Conservation (phyloP, 2,329 filamentous ascomycete genomes). For the Pseudogymnoascus sp. region DNA sequence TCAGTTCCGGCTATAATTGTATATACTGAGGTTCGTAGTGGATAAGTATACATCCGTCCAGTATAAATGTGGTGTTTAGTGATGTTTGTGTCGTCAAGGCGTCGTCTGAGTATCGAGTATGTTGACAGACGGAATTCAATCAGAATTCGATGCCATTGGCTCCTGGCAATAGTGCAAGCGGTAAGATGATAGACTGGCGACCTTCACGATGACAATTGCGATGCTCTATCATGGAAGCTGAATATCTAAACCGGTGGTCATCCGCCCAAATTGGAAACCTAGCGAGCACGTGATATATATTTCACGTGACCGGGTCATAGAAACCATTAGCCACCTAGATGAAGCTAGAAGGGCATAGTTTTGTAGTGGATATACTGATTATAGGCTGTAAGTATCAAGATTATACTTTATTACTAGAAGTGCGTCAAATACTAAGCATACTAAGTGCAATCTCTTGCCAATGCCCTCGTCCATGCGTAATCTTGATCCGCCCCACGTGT, state of each 20-base stretch:
- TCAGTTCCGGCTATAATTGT: background rate
- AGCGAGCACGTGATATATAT: background rate
- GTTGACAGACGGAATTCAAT: background rate
- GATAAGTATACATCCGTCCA: background rate
- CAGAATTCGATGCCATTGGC: background rate
- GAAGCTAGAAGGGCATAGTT: background rate
- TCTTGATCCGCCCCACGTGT: background rate
- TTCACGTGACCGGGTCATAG: background rate
- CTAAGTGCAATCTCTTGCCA: background rate
- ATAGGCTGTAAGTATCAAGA: background rate
- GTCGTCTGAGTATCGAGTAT: background rate
- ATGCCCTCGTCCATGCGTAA: background rate
- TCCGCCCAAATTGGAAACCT: constrained; percentile 5
- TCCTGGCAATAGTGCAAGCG: background rate
- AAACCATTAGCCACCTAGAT: background rate
- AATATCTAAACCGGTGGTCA: background rate
- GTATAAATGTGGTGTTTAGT: background rate
- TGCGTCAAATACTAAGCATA: background rate
- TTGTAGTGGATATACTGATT: background rate
- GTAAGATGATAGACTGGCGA: constrained; percentile 4
- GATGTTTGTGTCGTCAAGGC: background rate
- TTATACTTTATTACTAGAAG: background rate
- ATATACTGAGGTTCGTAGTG: background rate
- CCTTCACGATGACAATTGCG: background rate
- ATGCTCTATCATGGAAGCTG: background rate